A percentile compares a stretch with the other conserved stretches of the same genome.
These are phyloP conservation scores for Plantago elongata DNA, from an alignment of 257 asterid species.

Conservation along the genomic window DNA sequence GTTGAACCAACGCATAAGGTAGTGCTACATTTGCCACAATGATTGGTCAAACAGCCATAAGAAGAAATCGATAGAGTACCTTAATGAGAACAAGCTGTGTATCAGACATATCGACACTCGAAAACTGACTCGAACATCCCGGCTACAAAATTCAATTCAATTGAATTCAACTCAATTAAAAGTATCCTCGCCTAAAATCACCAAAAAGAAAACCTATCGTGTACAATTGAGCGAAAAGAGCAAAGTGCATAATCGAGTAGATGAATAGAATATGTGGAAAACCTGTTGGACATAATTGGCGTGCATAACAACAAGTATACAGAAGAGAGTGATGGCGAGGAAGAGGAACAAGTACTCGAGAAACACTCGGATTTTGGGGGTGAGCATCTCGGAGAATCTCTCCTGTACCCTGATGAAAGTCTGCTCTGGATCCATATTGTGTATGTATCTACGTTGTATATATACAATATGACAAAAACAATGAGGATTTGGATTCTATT, in stretches of 20 bases:
- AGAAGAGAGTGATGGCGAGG: constrained; percentile 80
- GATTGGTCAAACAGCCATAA: not conserved
- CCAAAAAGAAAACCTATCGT: no score
- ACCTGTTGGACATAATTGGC: constrained; percentile 99
- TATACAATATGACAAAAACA: not conserved
- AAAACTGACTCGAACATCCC: constrained; percentile 91
- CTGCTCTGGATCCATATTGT: constrained; percentile 91
- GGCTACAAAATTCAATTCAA: constrained; percentile 50
- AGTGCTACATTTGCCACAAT: not conserved
- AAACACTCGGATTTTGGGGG: constrained; percentile 68
- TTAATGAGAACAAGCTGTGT: constrained; percentile 84
- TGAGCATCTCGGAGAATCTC: constrained; percentile 86
- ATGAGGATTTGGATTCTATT: not conserved
- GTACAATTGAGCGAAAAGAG: no score
- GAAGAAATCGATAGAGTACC: constrained; percentile 31
- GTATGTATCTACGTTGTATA: not conserved
- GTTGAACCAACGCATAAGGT: no score
- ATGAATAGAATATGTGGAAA: not conserved
- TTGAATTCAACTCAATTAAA: constrained; percentile 4
- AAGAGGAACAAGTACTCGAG: constrained; percentile 81
- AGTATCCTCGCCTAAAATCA: not conserved
- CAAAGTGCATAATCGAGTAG: no score
- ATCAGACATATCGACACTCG: constrained; percentile 47
- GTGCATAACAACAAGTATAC: constrained; percentile 97
- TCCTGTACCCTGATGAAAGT: constrained; percentile 96